phyloP scores from a whole-genome alignment of 2,329 filamentous ascomycete species.

The Bertia moriformis region DNA sequence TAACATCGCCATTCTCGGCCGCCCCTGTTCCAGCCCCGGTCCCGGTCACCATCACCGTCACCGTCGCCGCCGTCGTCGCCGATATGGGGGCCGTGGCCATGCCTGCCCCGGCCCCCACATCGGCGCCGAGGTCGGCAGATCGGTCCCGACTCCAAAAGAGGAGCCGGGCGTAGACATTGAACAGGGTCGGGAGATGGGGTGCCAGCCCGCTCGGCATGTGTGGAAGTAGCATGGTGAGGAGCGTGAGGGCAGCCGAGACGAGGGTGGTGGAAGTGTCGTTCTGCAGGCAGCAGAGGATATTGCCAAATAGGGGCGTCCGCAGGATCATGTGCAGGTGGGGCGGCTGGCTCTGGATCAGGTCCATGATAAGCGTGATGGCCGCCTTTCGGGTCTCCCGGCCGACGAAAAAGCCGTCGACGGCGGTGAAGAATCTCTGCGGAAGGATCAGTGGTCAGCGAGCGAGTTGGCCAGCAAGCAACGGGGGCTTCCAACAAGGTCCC shows the following conservation, averaged over 20 bases:
- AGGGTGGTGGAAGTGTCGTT: slow-evolving; percentile 65
- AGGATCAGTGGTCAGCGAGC: background rate
- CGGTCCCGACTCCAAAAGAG: slow-evolving; percentile 61
- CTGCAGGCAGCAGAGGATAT: slow-evolving; percentile 61
- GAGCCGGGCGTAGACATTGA: slow-evolving; percentile 67
- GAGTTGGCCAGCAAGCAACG: slow-evolving; percentile 9
- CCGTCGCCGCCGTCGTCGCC: slow-evolving; percentile 2
- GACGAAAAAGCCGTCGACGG: slow-evolving; percentile 51
- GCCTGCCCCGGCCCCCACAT: slow-evolving; percentile 11
- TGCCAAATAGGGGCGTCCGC: slow-evolving; percentile 57
- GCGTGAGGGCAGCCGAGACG: slow-evolving; percentile 61
- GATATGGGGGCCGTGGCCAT: slow-evolving; percentile 3
- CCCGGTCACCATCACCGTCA: slow-evolving; percentile 7
- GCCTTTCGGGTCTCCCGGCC: slow-evolving; percentile 49
- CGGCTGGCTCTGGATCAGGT: slow-evolving; percentile 63
- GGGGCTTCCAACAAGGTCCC: background rate
- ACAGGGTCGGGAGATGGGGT: slow-evolving; percentile 55
- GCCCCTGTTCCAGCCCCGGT: background rate
- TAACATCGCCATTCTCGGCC: slow-evolving; percentile 12
- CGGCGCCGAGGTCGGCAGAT: slow-evolving; percentile 20
- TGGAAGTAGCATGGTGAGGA: slow-evolving; percentile 67
- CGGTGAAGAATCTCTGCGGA: slow-evolving; percentile 45
- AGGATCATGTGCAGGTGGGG: slow-evolving; percentile 64
- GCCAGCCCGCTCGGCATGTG: slow-evolving; percentile 64
- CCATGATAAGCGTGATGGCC: slow-evolving; percentile 51